A percentile compares a stretch with the other conserved stretches of the same genome.
These are phyloP conservation scores for Carex parvula DNA, from an alignment of 176 grass and related monocot species.

Conservation along the genomic window DNA sequence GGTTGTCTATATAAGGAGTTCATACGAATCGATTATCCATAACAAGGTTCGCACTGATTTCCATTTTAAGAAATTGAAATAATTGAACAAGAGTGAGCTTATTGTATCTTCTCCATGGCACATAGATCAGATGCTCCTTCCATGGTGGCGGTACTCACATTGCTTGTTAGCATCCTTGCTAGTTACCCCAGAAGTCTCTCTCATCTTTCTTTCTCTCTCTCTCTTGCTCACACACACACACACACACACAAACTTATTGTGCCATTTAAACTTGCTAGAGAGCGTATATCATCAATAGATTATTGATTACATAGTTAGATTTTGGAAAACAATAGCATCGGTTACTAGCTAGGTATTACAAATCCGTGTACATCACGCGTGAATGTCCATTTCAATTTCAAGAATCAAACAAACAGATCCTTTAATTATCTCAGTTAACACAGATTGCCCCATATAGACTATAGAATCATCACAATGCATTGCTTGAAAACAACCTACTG, in stretches of 20 bases:
- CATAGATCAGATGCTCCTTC: not conserved
- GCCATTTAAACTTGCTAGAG: not conserved
- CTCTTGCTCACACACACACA: not conserved
- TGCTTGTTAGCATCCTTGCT: constrained; percentile 32
- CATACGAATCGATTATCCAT: not conserved
- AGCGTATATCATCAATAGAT: not conserved
- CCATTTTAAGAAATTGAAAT: not conserved
- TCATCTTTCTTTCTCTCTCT: not conserved
- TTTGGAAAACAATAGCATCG: not conserved
- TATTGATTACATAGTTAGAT: not conserved
- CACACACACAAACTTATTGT: not conserved
- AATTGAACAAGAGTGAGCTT: not conserved
- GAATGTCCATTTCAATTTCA: not conserved
- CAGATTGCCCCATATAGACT: not conserved
- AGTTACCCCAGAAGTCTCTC: constrained; percentile 29
- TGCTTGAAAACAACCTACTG: not conserved
- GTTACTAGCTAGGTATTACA: not conserved
- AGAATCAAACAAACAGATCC: not conserved
- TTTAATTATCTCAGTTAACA: not conserved
- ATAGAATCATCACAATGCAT: not conserved
- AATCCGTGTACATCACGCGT: not conserved
- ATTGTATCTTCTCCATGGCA: constrained; percentile 3
- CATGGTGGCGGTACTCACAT: constrained; percentile 14
- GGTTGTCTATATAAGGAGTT: not conserved
- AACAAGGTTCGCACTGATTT: not conserved